Conservation (phyloP, 345 rosid genomes). For the Moricandia arvensis region DNA sequence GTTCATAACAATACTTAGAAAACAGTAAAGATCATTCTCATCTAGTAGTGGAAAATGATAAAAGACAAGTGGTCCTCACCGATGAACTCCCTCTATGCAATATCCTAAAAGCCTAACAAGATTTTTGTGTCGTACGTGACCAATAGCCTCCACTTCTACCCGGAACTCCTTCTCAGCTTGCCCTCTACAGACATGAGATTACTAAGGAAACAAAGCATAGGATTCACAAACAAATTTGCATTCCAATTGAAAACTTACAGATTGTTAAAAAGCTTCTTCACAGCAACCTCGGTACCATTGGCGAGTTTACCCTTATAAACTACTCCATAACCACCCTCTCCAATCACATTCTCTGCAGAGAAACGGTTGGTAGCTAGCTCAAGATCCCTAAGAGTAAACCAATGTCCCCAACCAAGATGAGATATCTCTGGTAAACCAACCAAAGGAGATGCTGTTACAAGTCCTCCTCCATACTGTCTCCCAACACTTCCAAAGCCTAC, state of each 20-base stretch:
- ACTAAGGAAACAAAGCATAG: slow-evolving; percentile 5
- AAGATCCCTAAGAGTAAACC: slow-evolving; percentile 98
- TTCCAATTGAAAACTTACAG: slow-evolving; percentile 41
- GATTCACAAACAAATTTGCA: background rate
- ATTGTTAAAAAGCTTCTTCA: slow-evolving; percentile 94
- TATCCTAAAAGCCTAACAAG: slow-evolving; percentile 91
- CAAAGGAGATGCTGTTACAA: slow-evolving; percentile 79
- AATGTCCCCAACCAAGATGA: slow-evolving; percentile 99
- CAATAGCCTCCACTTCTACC: slow-evolving; percentile 97
- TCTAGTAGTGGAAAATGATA: background rate
- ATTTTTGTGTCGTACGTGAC: slow-evolving; percentile 95
- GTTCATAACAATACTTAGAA: background rate
- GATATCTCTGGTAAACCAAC: slow-evolving; percentile 90
- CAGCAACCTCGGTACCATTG: slow-evolving; percentile 94
- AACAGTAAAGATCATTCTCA: background rate
- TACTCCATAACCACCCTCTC: slow-evolving; percentile 99
- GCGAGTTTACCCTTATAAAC: slow-evolving; percentile 82
- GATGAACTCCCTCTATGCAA: slow-evolving; percentile 89
- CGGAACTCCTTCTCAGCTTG: slow-evolving; percentile 98
- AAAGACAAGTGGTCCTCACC: slow-evolving; percentile 43
- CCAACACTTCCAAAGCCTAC: slow-evolving; percentile 66
- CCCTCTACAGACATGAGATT: slow-evolving; percentile 54
- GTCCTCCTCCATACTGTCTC: slow-evolving; percentile 50
- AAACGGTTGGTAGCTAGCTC: slow-evolving; percentile 79
- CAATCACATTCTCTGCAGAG: slow-evolving; percentile 74